Evolutionary conservation across 306 rosid species (phyloP), one percentile per base, ranked within the genome.

Genomic region (Canavalia ensiformis): DNA sequence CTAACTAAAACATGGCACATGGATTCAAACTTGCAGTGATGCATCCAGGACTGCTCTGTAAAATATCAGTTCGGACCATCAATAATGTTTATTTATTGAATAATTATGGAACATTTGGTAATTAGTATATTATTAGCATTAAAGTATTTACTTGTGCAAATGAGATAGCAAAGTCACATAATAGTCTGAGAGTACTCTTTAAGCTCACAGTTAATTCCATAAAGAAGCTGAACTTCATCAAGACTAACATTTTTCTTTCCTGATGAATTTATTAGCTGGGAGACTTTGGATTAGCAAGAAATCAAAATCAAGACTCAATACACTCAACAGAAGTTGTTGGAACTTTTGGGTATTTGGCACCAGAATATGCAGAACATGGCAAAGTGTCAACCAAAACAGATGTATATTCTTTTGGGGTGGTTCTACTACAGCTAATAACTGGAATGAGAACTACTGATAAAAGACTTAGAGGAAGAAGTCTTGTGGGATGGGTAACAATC

Each of bases 281-380:
- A 75, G 97, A 94, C 81, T 94, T 94, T 74, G 98, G 98, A 9
- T 87, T 94, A 35, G 97, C 98, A 66, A 89, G 90, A 84, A 87
- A 77, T 44, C 94, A 90, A 77, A 79, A 75, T 51, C 86, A 83
- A 60, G 84, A 91, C 76, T 35, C 88, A 0, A 85, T 82, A 77
- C 88, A 70, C 31, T 83, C 93, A 5, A 91, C 97, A 0, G 88
- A 88, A 75, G 91, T 92, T 46, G 91, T 94, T 34, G 98, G 98
- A 79, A 84, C 95, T 9, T 77, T 90, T 72, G 98, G 98, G 78
- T 94, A 94, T 83, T 52, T 94, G 84, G 97, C 97, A 65, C 98
- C 98, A 44, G 98, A 94, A 86, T 94, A 94, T 86, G 97, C 94
- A 29, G 94, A 92, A 87, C 76, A 68, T 74, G 97, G 98, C n/a